These are phyloP conservation scores for Lachnellula occidentalis DNA, from an alignment of 2,329 filamentous ascomycete species.

Conservation along the genomic window DNA sequence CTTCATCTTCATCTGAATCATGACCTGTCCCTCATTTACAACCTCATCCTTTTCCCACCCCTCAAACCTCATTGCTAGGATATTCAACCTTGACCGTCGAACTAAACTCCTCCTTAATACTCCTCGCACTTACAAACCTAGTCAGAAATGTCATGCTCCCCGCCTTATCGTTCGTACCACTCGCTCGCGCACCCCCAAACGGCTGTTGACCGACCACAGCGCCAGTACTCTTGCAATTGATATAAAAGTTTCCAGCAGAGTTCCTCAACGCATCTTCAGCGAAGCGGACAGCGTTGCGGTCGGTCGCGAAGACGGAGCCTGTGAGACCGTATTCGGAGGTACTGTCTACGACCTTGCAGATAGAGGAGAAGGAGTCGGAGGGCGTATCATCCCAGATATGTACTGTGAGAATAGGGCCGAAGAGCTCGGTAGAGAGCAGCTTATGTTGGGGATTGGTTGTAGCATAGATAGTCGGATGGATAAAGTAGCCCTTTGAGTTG, in stretches of 20 bases:
- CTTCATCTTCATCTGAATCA: too few species aligned
- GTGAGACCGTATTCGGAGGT: slow-evolving; percentile 76
- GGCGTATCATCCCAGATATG: slow-evolving; percentile 72
- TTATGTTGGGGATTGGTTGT: slow-evolving; percentile 69
- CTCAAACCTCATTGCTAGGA: slow-evolving; percentile 58
- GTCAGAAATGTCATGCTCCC: slow-evolving; percentile 58
- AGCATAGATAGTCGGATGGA: slow-evolving; percentile 77
- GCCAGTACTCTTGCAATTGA: slow-evolving; percentile 77
- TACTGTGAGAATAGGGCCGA: slow-evolving; percentile 69
- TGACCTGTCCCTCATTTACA: too few species aligned
- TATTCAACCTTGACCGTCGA: slow-evolving; percentile 59
- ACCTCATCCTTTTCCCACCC: background rate
- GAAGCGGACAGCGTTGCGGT: slow-evolving; percentile 58
- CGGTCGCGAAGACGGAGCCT: slow-evolving; percentile 67
- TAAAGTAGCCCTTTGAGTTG: slow-evolving; percentile 72
- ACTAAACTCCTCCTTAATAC: slow-evolving; percentile 71
- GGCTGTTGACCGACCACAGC: slow-evolving; percentile 69
- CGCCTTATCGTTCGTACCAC: slow-evolving; percentile 70
- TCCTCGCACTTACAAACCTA: slow-evolving; percentile 61
- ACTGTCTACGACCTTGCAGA: slow-evolving; percentile 60
- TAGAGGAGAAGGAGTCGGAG: slow-evolving; percentile 50
- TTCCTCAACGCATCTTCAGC: slow-evolving; percentile 69
- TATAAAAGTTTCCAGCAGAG: slow-evolving; percentile 76
- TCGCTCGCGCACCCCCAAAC: slow-evolving; percentile 63
- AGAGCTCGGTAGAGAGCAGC: slow-evolving; percentile 73